Evolutionary conservation across 2,329 filamentous ascomycete species (phyloP), one percentile per base, ranked within the genome.

Genomic region (Fusarium bactridioides): DNA sequence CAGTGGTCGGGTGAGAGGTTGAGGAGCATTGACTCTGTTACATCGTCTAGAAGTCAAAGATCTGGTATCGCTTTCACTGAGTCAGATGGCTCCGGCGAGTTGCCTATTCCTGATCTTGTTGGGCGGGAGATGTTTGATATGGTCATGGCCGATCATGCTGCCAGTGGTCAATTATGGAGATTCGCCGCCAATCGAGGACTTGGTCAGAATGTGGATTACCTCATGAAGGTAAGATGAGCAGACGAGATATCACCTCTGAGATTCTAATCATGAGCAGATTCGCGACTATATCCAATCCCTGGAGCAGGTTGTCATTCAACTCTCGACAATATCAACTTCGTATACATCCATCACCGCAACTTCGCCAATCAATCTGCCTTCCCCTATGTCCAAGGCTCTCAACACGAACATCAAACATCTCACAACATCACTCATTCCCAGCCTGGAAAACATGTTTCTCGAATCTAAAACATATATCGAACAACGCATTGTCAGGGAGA

Each of bases 141-240:
- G 69, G 85, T 86, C 3, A 80, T 89, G 53, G 82, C 84, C 68
- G 84, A 88, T 67, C 83, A 85, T 1, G 80, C 80, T 8, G 86
- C 85, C 2, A 83, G 83, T 4, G 81, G 83, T 62, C 82, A 84
- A 37, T 78, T 90, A 25, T 81, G 84, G 61, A 82, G 81, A 47
- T 89, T 88, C 75, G 86, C 86, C n/a, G 82, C 84, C 53, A 81
- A 77, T 35, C 79, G 81, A 37, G 82, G 84, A 38, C 84, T 82
- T 61, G 84, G 82, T 4, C 84, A 87, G 59, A 85, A 87, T 66
- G 79, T 90, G 63, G 86, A 85, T 61, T 88, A 87, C 60, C 78
- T 88, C 27, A 80, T 86, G 60, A 86, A 86, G 79, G 85, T 86
- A 47, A 62, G 81, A 76, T 29, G 11, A 47, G 21, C 23, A 57